Base-by-base conservation (phyloP, 176 grass and related monocot species). In the Phyllostachys edulis region DNA sequence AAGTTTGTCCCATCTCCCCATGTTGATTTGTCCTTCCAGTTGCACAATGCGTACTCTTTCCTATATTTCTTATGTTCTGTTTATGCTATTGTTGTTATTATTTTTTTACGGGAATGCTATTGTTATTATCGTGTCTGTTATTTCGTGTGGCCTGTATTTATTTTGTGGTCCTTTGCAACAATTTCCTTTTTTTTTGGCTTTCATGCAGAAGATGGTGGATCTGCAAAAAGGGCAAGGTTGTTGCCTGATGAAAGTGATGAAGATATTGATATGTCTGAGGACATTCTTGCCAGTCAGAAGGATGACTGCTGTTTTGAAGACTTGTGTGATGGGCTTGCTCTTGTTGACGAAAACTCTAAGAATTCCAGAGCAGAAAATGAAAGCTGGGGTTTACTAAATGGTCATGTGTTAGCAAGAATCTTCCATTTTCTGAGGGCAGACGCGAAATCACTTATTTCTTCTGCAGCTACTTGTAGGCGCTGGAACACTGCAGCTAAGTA, bases 341-440 rank as follows among this genome's bases (percentile, higher is more conserved):
- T 86, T 69, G 51, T 81, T 77, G 88, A 90, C 63, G 88, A 94
- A 39, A 75, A 77, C 61, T 41, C 46, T 76, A 54, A 55, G 55
- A 60, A 75, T 74, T 78, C 39, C 14, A 23, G 38, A 32, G 61
- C 36, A 34, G 78, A 87, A 80, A 87, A 78, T 88, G 88, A 68
- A 64, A 89, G 80, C 84, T 99, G 93, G 97, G 88, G 88, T 52
- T 56, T 87, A 56, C 81, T 99, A 80, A 83, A 87, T 70, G 77
- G 83, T 32, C 74, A 51, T 56, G 85, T 96, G 64, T 83, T 99
- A 85, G 89, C 89, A 44, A 96, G 96, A 82, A 84, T 96, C 75
- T 96, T 99, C 61, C 96, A 99, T 92, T 94, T 92, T 81, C 87
- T 99, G 55, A 92, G 90, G 82, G 86, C 82, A 80, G 96, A 99